These are phyloP conservation scores for Geopyxis carbonaria DNA, from an alignment of 495 filamentous ascomycete genomes.

Conservation along the genomic window DNA sequence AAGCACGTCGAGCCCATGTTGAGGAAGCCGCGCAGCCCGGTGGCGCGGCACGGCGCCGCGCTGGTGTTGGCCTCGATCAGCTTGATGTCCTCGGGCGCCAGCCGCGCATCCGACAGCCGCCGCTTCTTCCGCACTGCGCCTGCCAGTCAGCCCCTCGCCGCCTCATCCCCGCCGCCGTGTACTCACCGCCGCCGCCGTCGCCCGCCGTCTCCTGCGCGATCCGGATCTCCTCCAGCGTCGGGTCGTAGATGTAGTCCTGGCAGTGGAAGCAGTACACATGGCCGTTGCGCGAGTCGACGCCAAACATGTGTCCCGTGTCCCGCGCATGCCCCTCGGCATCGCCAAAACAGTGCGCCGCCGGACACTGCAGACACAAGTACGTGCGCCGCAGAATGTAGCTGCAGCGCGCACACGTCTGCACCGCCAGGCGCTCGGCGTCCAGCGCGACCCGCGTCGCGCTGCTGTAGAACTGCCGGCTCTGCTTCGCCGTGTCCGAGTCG, in stretches of 20 bases:
- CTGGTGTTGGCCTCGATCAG: constrained; percentile 44
- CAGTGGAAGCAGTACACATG: constrained; percentile 70
- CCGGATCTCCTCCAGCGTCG: constrained; percentile 56
- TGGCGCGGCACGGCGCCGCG: constrained; percentile 48
- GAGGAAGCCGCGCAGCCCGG: constrained; percentile 68
- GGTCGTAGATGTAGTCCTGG: constrained; percentile 74
- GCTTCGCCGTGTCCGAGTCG: not conserved
- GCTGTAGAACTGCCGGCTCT: constrained; percentile 8
- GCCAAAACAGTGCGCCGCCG: constrained; percentile 37
- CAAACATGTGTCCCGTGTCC: constrained; percentile 45
- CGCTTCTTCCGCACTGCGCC: constrained; percentile 27
- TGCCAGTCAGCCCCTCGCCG: not conserved
- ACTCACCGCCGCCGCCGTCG: constrained; percentile 23
- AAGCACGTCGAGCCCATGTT: constrained; percentile 92
- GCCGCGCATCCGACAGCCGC: constrained; percentile 14
- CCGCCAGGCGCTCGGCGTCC: constrained; percentile 13
- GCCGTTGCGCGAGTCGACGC: constrained; percentile 64
- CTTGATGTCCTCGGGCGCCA: constrained; percentile 35
- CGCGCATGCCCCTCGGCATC: constrained; percentile 40
- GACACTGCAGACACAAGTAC: constrained; percentile 56
- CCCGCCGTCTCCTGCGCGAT: constrained; percentile 28
- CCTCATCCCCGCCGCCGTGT: not conserved
- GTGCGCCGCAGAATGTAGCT: constrained; percentile 36
- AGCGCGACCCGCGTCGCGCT: constrained; percentile 20
- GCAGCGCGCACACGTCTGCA: constrained; percentile 18